Evolutionary conservation across 2,329 filamentous ascomycete species (phyloP), one percentile per base, ranked within the genome.

Genomic region (Amauroascus verrucosus): DNA sequence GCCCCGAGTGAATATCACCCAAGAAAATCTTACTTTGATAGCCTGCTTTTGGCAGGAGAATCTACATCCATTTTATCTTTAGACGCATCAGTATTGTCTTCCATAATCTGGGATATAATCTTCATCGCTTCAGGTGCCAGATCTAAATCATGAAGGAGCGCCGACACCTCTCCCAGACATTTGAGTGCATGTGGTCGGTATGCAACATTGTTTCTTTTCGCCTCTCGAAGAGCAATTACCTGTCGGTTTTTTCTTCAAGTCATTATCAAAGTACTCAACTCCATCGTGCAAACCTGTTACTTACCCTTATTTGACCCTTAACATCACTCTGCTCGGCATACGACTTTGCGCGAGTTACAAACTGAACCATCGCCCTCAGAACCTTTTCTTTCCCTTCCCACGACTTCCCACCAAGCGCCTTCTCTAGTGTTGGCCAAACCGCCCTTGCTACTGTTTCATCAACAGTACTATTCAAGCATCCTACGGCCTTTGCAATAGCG

Each of bases 351-450:
- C 83, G 81, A 62, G 81, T 77, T 0, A 86, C 82, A 61, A 97
- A 93, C 54, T 82, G 79, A 3, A 88, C 84, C 67, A 93, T 88
- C 5, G 86, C 84, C 41, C 82, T 77, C 2, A 97, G 75, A 30
- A 98, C 80, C 60, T 82, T 83, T 69, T 96, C 89, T 66, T 98
- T 98, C 20, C 88, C 88, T 0, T 85, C 79, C 76, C 95, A 98
- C 0, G 90, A 95, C 75, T 96, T 97, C 11, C 95, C 82, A 1
- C 82, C 80, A 38, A 97, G 71, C 1, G 87, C 82, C 63, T 85
- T 88, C 58, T 96, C 88, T 46, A 95, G 76, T 1, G 84, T 79
- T 0, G 87, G 87, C 91, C 91, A 98, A 20, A 96, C 74, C 14
- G 32, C n/a, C n/a, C 24, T 48, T 6, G 52, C 48, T 2, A 44